Base-by-base conservation (phyloP, 371 early-diverging fungal genomes). In the Mortierella sp. region DNA sequence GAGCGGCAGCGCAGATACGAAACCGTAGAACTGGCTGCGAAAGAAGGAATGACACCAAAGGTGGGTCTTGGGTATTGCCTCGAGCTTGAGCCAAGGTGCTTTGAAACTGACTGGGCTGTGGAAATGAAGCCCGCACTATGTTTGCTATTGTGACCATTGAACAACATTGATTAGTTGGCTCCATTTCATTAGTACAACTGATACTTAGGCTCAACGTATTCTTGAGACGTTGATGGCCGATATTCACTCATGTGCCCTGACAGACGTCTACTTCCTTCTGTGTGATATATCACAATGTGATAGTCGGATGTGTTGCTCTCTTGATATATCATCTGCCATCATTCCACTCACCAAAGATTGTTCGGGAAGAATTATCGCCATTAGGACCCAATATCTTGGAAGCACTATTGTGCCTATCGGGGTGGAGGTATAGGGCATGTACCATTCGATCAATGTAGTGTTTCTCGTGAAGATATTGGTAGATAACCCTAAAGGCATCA, bases 381-480 rank as follows among this genome's bases (percentile, higher is more conserved):
- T 10, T 38, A n/a, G 13, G 36, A 4, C 13, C 9, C 21, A 32
- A 19, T 32, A 41, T 48, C 55, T 55, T 50, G 28, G 32, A 36
- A 7, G 24, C 33, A 16, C 57, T 24, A 22, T 45, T 21, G 6
- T 40, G n/a, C 4, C 57, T 45, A 47, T 61, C 57, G 1, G 66
- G 53, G n/a, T 61, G 52, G 15, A 61, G 41, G 33, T 73, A 78
- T 3, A 78, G 59, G 5, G 74, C 73, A 22, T 74, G 69, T 15
- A 70, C 32, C 13, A 78, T 55, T 2, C 74, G n/a, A 36, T 78
- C 78, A 22, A 78, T 41, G 19, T 73, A 65, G 47, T 78, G 78
- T 55, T 67, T 69, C 22, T 78, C 74, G 10, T 66, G 50, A 1
- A 78, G 59, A 24, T 73, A 63, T 10, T 58, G 62, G 11, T 70